These are phyloP conservation scores for Musa itinerans DNA, from an alignment of 176 grass and related monocot species.

Conservation along the genomic window DNA sequence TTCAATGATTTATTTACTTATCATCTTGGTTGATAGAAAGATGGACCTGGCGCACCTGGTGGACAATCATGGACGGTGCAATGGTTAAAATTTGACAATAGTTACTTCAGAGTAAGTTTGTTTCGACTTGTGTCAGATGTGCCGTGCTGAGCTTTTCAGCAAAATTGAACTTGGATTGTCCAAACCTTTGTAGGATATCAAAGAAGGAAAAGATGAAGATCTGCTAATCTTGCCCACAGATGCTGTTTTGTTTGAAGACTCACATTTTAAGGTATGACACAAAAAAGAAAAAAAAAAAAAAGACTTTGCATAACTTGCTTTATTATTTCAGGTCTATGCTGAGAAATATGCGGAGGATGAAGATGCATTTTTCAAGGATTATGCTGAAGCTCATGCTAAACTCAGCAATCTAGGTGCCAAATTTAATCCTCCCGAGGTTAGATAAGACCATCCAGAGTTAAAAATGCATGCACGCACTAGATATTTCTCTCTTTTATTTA, in stretches of 20 bases:
- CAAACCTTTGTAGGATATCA: constrained; percentile 54
- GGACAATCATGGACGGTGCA: constrained; percentile 90
- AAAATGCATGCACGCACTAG: no score
- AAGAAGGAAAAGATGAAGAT: constrained; percentile 79
- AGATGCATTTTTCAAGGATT: constrained; percentile 82
- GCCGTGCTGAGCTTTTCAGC: not conserved
- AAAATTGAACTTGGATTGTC: constrained; percentile 4
- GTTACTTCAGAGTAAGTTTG: constrained; percentile 74
- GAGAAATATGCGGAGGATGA: constrained; percentile 73
- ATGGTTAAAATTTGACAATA: constrained; percentile 96
- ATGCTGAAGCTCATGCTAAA: constrained; percentile 84
- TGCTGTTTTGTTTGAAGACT: constrained; percentile 87
- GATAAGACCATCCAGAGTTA: no score
- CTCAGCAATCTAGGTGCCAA: constrained; percentile 73
- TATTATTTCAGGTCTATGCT: constrained; percentile 42
- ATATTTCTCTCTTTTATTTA: no score
- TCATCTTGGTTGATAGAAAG: constrained; percentile 40
- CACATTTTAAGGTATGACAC: constrained; percentile 64
- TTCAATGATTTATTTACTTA: not conserved
- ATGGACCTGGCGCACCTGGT: constrained; percentile 88
- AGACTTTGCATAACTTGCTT: not conserved
- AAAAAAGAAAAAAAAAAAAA: not conserved
- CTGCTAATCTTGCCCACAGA: constrained; percentile 85
- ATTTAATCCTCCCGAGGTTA: constrained; percentile 64
- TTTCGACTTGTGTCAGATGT: not conserved